These are phyloP conservation scores for Limnanthes douglasii DNA, from an alignment of 345 rosid genomes.

Conservation along the genomic window DNA sequence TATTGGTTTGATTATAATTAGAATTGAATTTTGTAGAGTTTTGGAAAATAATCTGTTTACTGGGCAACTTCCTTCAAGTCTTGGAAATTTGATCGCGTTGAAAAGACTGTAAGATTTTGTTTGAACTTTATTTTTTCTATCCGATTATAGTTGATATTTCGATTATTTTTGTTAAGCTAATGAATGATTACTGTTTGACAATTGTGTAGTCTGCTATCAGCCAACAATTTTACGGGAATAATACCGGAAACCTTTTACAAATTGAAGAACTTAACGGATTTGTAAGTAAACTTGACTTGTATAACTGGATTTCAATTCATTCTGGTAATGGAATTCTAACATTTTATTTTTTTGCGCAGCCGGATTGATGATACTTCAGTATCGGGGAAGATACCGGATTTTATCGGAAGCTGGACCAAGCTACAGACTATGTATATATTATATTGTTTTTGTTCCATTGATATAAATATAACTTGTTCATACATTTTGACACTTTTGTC, in stretches of 20 bases:
- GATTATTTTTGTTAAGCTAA: too few species aligned
- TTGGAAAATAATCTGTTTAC: constrained; percentile 45
- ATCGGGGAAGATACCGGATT: constrained; percentile 64
- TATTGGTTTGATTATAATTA: constrained; percentile 2
- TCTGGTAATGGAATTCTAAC: too few species aligned
- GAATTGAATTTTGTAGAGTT: constrained; percentile 22
- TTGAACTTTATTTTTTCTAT: too few species aligned
- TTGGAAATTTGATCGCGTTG: constrained; percentile 48
- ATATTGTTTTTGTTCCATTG: too few species aligned
- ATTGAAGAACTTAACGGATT: constrained; percentile 46
- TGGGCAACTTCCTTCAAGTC: constrained; percentile 44
- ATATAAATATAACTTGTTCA: too few species aligned
- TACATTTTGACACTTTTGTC: too few species aligned
- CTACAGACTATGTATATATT: constrained; percentile 57
- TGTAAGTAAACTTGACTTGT: constrained; percentile 68
- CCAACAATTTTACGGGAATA: constrained; percentile 55
- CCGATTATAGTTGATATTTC: too few species aligned
- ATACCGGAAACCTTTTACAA: constrained; percentile 60
- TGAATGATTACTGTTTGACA: too few species aligned
- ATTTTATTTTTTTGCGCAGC: constrained; percentile 19
- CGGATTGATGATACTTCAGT: constrained; percentile 64
- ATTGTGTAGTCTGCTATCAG: constrained; percentile 46
- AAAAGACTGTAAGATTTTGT: constrained; percentile 30
- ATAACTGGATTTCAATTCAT: too few species aligned
- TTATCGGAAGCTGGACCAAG: constrained; percentile 72